Percentiles rank a stretch among this genome's conserved stretches.
These are phyloP conservation scores for Secale cereale DNA, from an alignment of 176 grass and related monocot genomes.

Conservation along the genomic window DNA sequence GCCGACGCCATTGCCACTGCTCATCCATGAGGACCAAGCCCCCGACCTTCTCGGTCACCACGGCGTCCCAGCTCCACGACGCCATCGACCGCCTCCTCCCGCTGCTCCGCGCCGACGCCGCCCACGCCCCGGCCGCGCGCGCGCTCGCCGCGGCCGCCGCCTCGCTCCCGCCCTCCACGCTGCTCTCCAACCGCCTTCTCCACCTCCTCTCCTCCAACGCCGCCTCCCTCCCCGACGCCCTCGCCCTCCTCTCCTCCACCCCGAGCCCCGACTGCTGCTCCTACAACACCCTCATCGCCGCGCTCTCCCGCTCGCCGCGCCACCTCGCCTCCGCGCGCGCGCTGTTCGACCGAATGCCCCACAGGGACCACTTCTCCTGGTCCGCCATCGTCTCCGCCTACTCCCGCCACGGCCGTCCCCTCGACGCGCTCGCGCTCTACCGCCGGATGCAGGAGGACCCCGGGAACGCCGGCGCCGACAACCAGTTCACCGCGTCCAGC, in stretches of 20 bases:
- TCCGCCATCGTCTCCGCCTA: conserved; percentile 67
- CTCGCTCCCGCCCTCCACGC: conserved; percentile 36
- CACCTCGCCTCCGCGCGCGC: conserved; percentile 37
- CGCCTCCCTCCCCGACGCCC: conserved; percentile 45
- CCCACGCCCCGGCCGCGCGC: conserved; percentile 45
- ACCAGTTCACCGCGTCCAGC: conserved; percentile 87
- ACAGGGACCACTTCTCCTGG: conserved; percentile 81
- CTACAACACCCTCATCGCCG: conserved; percentile 68
- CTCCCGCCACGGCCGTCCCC: conserved; percentile 40
- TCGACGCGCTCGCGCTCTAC: conserved; percentile 60
- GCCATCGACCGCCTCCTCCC: conserved; percentile 58
- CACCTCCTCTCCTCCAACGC: conserved; percentile 53
- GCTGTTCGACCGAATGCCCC: conserved; percentile 71
- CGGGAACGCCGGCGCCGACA: conserved; percentile 29
- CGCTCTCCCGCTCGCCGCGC: conserved; percentile 45
- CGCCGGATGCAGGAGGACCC: conserved; percentile 49
- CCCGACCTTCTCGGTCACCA: conserved; percentile 43
- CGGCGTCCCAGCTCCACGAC: conserved; percentile 45
- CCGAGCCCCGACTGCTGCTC: conserved; percentile 57
- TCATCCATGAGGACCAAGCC: conserved; percentile 15
- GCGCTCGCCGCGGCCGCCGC: conserved; percentile 32
- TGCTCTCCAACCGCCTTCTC: conserved; percentile 66
- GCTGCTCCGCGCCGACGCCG: conserved; percentile 30
- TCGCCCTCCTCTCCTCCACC: conserved; percentile 49
- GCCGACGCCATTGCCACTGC: not conserved